A percentile compares a stretch with the other conserved stretches of the same genome.
These are phyloP conservation scores for Colletotrichum endophyticum DNA, from an alignment of 2,329 filamentous ascomycete genomes.

Conservation along the genomic window DNA sequence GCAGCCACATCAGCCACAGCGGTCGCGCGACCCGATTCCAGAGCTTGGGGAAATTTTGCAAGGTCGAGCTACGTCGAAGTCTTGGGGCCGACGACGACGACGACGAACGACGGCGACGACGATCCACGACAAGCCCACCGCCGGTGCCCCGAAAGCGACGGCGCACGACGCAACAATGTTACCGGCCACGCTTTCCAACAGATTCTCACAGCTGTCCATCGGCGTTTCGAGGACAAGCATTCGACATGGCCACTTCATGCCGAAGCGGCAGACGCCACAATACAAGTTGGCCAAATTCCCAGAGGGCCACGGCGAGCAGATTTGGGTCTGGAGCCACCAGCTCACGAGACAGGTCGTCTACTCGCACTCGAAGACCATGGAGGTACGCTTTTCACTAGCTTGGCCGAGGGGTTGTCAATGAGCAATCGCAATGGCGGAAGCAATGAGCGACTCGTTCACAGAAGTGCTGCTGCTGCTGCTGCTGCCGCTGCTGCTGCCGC, in stretches of 20 bases:
- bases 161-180: slow-evolving; percentile 38
- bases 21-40: slow-evolving; percentile 5
- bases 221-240: slow-evolving; percentile 45
- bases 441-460: neutral
- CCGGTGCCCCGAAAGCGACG: neutral
- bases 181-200: slow-evolving; percentile 32
- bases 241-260: slow-evolving; percentile 39
- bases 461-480: neutral
- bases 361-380: slow-evolving; percentile 49
- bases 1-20: slow-evolving; percentile 13
- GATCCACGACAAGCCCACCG: neutral
- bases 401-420: neutral
- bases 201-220: slow-evolving; percentile 46
- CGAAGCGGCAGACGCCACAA: slow-evolving; percentile 22
- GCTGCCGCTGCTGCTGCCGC: neutral
- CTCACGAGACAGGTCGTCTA: slow-evolving; percentile 57
- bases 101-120: slow-evolving; percentile 4
- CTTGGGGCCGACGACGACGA: slow-evolving; percentile 11
- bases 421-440: neutral
- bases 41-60: slow-evolving; percentile 23
- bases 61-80: neutral
- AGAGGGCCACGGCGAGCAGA: slow-evolving; percentile 58
- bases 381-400: slow-evolving; percentile 40
- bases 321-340: slow-evolving; percentile 61
- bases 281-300: slow-evolving; percentile 27